Base-by-base conservation (phyloP, 2,329 filamentous ascomycete species). In the Elsinoe perseae region DNA sequence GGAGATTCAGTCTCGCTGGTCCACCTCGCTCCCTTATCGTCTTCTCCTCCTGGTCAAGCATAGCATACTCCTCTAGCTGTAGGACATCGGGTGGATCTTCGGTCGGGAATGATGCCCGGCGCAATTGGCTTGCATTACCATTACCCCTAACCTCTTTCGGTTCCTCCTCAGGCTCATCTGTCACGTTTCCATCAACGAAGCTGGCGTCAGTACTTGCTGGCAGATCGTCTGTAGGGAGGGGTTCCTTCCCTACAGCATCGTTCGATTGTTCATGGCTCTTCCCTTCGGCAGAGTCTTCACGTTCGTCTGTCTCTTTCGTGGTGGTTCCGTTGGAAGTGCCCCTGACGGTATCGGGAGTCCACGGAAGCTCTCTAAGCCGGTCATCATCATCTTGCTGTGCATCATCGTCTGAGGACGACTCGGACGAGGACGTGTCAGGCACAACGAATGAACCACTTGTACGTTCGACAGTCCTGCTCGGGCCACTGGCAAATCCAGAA, bases 1-100 rank as follows among this genome's bases (percentile, higher is more conserved):
- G 77, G 61, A 85, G 91, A 65, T 73, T 87, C 48, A 97, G 74
- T 65, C 84, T 82, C 1, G 89, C 92, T 4, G 84, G 87, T 0
- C 90, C 91, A n/a, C 87, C 89, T 23, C 89, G 79, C 57, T 78
- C 74, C 56, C 77, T 77, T 1, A 88, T 85, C 66, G 90, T 83
- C 34, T 77, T 73, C 65, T 93, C 87, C 0, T 85, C 80, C 14
- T 78, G 67, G 62, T 86, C 82, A 6, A 91, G 73, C 25, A 66
- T 65, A 6, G 70, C 68, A 66, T 75, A 75, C 10, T 74, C 72
- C 16, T 72, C 70, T 3, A 82, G 69, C 65, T 71, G 46, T 57
- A 63, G 30, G 61, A 69, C 58, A 57, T 71, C 57, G 0, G 59
- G 60, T 14, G 40, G 40, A 6, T 18, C 23, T n/a, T 46, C 7